A percentile compares a stretch with the other conserved stretches of the same genome.
Evolutionary conservation across 805 yeast genomes (phyloP).

Genomic region (Wickerhamiella kurtzmanii): DNA sequence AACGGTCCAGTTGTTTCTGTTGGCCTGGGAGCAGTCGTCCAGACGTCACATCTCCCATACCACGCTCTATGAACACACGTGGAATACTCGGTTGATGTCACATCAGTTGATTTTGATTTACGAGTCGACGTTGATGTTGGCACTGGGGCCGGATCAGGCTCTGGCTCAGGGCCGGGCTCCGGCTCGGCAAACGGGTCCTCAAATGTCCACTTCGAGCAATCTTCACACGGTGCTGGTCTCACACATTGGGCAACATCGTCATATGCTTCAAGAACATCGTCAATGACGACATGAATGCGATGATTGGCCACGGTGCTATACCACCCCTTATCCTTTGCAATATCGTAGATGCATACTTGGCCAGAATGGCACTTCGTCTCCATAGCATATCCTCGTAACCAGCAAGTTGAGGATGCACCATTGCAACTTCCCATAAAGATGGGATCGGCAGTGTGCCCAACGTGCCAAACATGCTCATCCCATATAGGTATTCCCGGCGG

Average conservation of each 20-base stretch:
- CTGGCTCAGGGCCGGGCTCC: background rate
- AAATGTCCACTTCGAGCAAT: slow-evolving; percentile 81
- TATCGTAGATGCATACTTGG: slow-evolving; percentile 73
- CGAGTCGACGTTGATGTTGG: slow-evolving; percentile 3
- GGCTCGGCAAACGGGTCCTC: slow-evolving; percentile 24
- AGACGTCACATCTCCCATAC: slow-evolving; percentile 13
- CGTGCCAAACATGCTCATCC: slow-evolving; percentile 80
- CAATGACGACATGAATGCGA: slow-evolving; percentile 80
- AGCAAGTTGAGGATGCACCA: slow-evolving; percentile 82
- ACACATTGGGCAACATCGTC: slow-evolving; percentile 66
- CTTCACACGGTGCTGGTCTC: slow-evolving; percentile 60
- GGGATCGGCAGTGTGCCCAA: slow-evolving; percentile 96
- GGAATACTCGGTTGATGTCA: slow-evolving; percentile 3
- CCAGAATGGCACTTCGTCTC: slow-evolving; percentile 94
- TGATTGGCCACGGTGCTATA: slow-evolving; percentile 77
- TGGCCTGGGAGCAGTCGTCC: background rate
- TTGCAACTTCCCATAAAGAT: slow-evolving; percentile 92
- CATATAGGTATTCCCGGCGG: slow-evolving; percentile 80
- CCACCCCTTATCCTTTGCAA: slow-evolving; percentile 84
- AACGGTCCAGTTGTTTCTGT: slow-evolving; percentile 1
- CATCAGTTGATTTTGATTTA: slow-evolving; percentile 1
- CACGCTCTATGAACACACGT: slow-evolving; percentile 16
- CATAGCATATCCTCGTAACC: slow-evolving; percentile 92
- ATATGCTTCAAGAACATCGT: slow-evolving; percentile 56
- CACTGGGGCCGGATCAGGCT: background rate